phyloP scores from a whole-genome alignment of 2,329 filamentous ascomycete species.

The Massarina eburnea region DNA sequence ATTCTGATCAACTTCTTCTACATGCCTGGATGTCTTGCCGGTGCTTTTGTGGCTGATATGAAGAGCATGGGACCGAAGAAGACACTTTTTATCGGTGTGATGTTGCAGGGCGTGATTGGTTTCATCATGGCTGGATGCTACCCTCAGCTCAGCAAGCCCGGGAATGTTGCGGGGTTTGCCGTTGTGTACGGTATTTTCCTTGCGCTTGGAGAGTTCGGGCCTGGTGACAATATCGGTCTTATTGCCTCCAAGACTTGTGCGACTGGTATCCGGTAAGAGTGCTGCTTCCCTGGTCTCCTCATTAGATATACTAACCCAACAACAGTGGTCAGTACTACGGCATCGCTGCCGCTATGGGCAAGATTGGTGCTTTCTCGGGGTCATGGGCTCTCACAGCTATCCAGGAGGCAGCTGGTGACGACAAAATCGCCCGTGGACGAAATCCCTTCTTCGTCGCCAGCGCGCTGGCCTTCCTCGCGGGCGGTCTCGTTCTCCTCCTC shows the following conservation, averaged over 20 bases:
- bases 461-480: constrained; percentile 71
- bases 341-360: constrained; percentile 71
- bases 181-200: constrained; percentile 80
- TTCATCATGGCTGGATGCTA: constrained; percentile 90
- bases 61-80: constrained; percentile 72
- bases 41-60: constrained; percentile 72
- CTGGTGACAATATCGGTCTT: constrained; percentile 89
- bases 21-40: constrained; percentile 76
- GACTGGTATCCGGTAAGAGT: constrained; percentile 66
- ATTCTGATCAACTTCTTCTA: constrained; percentile 88
- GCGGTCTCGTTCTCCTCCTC: constrained; percentile 66
- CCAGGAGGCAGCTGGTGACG: constrained; percentile 41
- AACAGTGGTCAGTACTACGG: constrained; percentile 70
- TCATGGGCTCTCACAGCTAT: constrained; percentile 77
- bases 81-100: constrained; percentile 71
- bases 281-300: neutral
- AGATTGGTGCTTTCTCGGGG: constrained; percentile 82
- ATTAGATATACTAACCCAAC: neutral
- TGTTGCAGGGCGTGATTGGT: constrained; percentile 73
- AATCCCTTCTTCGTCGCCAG: constrained; percentile 90
- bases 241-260: constrained; percentile 85
- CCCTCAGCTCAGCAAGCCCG: constrained; percentile 63
- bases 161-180: constrained; percentile 73
- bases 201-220: constrained; percentile 76
- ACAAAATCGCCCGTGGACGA: constrained; percentile 61